These are phyloP conservation scores for Mycosphaerella sp. DNA, from an alignment of 2,329 filamentous ascomycete genomes.

Conservation along the genomic window DNA sequence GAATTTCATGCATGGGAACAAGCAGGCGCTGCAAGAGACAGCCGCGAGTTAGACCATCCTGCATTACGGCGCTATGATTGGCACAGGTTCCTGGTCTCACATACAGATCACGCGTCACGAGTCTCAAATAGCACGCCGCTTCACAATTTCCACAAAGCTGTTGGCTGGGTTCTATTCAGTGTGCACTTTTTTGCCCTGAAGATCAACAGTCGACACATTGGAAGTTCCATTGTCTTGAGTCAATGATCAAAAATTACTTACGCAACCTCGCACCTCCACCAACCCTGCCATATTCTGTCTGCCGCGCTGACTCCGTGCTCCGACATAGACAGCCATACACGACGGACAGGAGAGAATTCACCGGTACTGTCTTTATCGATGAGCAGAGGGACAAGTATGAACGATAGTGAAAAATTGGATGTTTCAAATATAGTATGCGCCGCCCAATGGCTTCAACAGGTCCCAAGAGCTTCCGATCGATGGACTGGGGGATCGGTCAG, in stretches of 20 bases:
- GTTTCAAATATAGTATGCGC: too few relatives aligned
- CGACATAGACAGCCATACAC: too few relatives aligned
- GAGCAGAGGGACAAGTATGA: too few relatives aligned
- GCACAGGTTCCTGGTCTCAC: conserved; percentile 10
- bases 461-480: too few relatives aligned
- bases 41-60: conserved; percentile 4
- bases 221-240: not conserved
- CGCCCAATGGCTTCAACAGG: too few relatives aligned
- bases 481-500: too few relatives aligned
- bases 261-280: not conserved
- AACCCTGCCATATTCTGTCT: not conserved
- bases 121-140: not conserved
- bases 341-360: too few relatives aligned
- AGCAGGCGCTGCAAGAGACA: conserved; percentile 19
- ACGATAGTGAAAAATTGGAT: too few relatives aligned
- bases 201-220: not conserved
- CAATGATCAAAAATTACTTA: not conserved
- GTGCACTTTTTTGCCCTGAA: not conserved
- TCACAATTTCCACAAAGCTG: not conserved
- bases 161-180: not conserved
- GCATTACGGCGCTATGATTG: conserved; percentile 1
- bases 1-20: conserved; percentile 20
- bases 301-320: not conserved
- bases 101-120: conserved; percentile 16
- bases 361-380: too few relatives aligned